phyloP scores from a whole-genome alignment of 2,329 filamentous ascomycete genomes.

The Furcasterigmium furcatum region DNA sequence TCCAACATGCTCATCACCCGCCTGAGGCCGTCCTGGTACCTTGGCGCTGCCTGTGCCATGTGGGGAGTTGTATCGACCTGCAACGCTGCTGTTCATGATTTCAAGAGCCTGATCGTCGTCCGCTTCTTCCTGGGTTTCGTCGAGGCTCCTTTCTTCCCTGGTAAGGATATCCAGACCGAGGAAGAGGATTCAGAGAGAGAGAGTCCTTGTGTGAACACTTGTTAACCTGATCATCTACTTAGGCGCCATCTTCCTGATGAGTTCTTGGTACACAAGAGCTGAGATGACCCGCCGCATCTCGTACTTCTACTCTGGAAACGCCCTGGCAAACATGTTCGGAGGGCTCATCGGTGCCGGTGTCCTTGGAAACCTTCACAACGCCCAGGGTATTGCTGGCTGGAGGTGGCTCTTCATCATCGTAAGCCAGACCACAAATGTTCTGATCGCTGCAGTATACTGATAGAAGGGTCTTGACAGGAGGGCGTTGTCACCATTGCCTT shows the following conservation, averaged over 20 bases:
- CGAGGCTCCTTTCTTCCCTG: conserved; percentile 49
- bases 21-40: conserved; percentile 49
- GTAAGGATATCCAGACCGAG: no score
- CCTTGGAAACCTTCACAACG: conserved; percentile 33
- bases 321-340: conserved; percentile 47
- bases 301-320: conserved; percentile 42
- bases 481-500: conserved; percentile 35
- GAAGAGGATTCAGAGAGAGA: no score
- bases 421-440: background rate
- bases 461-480: conserved; percentile 18
- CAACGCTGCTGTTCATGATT: conserved; percentile 42
- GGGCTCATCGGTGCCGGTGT: conserved; percentile 48
- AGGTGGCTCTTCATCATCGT: conserved; percentile 26
- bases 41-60: conserved; percentile 42
- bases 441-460: background rate
- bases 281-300: conserved; percentile 42
- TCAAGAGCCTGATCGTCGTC: conserved; percentile 37
- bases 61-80: conserved; percentile 37
- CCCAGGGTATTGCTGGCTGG: conserved; percentile 16
- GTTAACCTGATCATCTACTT: no score
- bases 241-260: conserved; percentile 43
- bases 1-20: conserved; percentile 56
- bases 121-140: conserved; percentile 42
- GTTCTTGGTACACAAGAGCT: conserved; percentile 38
- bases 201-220: no score